Evolutionary conservation across 345 rosid species (phyloP).

Genomic region (thale cress (Arabidopsis thaliana)): DNA sequence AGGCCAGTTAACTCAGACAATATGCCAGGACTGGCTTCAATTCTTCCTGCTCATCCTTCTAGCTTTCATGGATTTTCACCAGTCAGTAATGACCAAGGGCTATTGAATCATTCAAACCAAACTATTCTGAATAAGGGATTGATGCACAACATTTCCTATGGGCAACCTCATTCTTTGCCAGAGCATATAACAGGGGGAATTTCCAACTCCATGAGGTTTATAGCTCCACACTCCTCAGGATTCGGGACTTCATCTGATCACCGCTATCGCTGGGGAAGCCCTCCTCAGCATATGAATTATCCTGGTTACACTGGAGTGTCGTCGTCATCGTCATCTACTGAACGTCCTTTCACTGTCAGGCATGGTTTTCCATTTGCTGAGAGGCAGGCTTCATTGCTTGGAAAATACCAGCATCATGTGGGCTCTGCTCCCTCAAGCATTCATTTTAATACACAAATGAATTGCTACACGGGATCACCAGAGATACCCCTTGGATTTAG

Average conservation of each 20-base stretch:
- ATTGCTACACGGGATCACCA: constrained; percentile 59
- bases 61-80: constrained; percentile 72
- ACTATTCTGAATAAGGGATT: constrained; percentile 51
- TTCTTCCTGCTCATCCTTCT: constrained; percentile 67
- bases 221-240: constrained; percentile 59
- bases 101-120: constrained; percentile 57
- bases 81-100: constrained; percentile 74
- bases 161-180: constrained; percentile 62
- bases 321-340: constrained; percentile 59
- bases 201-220: constrained; percentile 57
- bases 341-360: constrained; percentile 57
- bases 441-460: constrained; percentile 63
- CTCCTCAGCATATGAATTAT: constrained; percentile 58
- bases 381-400: constrained; percentile 60
- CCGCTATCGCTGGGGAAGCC: constrained; percentile 93
- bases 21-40: constrained; percentile 83
- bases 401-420: constrained; percentile 74
- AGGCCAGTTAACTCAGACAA: constrained; percentile 62
- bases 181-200: constrained; percentile 52
- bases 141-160: constrained; percentile 56
- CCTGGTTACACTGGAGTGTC: constrained; percentile 64
- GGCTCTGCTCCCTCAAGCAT: constrained; percentile 94
- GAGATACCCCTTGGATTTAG: constrained; percentile 58
- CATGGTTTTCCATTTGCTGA: constrained; percentile 59
- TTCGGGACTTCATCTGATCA: constrained; percentile 81